Evolutionary conservation across 306 rosid species (phyloP).

Genomic region (Pterocarpus santalinus): DNA sequence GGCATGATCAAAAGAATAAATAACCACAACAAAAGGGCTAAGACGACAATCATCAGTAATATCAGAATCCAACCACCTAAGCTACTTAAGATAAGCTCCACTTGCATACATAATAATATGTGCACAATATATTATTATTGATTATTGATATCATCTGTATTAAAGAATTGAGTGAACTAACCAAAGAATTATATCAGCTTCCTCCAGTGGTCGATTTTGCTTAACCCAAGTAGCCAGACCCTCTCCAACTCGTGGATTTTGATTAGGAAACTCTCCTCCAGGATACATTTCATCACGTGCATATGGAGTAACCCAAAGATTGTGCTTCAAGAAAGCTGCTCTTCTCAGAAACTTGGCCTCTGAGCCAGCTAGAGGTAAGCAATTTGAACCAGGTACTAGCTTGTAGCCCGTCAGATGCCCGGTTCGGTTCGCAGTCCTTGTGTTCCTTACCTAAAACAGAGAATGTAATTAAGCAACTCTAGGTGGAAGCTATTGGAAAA

Average conservation of each 20-base stretch:
- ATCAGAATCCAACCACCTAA: slow-evolving; percentile 6
- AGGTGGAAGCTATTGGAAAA: slow-evolving; percentile 1
- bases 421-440: slow-evolving; percentile 78
- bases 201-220: slow-evolving; percentile 75
- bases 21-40: background rate
- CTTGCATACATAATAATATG: background rate
- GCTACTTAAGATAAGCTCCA: background rate
- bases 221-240: slow-evolving; percentile 86
- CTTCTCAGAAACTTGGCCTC: slow-evolving; percentile 86
- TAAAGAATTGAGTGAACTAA: slow-evolving; percentile 48
- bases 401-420: slow-evolving; percentile 83
- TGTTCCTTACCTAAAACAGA: slow-evolving; percentile 74
- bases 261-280: slow-evolving; percentile 92
- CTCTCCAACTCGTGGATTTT: slow-evolving; percentile 83
- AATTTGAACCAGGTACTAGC: slow-evolving; percentile 87
- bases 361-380: slow-evolving; percentile 82
- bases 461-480: slow-evolving; percentile 29
- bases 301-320: slow-evolving; percentile 83
- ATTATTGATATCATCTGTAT: slow-evolving; percentile 1
- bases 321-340: slow-evolving; percentile 87
- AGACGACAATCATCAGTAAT: background rate
- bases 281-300: slow-evolving; percentile 72
- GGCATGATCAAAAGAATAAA: background rate
- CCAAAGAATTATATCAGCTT: slow-evolving; percentile 87
- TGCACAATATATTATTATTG: no score